phyloP scores from a whole-genome alignment of 2,329 filamentous ascomycete species.

The Nigrograna mackinnonii region DNA sequence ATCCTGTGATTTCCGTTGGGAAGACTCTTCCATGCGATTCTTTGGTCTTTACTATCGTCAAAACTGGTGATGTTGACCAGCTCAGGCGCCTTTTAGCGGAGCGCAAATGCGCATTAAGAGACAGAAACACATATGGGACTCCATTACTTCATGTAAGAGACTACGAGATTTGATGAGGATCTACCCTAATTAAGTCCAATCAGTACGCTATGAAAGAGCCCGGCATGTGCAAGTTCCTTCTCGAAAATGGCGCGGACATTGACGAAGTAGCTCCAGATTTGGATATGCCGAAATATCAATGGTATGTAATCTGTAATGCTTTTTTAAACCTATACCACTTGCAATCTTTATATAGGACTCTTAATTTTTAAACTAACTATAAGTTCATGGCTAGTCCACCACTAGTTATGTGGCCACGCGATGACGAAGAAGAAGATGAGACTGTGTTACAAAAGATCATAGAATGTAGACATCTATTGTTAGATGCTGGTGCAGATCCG shows the following conservation, averaged over 20 bases:
- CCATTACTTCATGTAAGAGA: slow-evolving; percentile 11
- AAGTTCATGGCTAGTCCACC: not conserved
- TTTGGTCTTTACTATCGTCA: slow-evolving; percentile 4
- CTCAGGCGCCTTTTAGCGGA: slow-evolving; percentile 3
- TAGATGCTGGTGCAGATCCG: not conserved
- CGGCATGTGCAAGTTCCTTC: slow-evolving; percentile 9
- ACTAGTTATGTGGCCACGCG: not conserved
- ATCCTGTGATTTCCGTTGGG: slow-evolving; percentile 8
- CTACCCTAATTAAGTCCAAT: not conserved
- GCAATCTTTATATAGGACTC: not conserved
- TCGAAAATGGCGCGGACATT: slow-evolving; percentile 11
- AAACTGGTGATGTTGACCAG: slow-evolving; percentile 3
- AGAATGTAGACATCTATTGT: not conserved
- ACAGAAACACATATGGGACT: slow-evolving; percentile 7
- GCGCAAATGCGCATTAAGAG: slow-evolving; percentile 7
- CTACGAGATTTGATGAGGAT: not conserved
- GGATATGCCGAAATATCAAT: not conserved
- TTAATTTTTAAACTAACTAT: not conserved
- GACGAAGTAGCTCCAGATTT: slow-evolving; percentile 4
- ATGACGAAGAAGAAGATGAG: not conserved
- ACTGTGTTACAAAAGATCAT: not conserved
- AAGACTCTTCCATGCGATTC: slow-evolving; percentile 7
- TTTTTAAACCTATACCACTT: no score
- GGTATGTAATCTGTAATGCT: not conserved
- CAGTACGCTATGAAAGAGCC: slow-evolving; percentile 10